Conservation (phyloP, 768 basidiomycete species). For the Astraeus odoratus region DNA sequence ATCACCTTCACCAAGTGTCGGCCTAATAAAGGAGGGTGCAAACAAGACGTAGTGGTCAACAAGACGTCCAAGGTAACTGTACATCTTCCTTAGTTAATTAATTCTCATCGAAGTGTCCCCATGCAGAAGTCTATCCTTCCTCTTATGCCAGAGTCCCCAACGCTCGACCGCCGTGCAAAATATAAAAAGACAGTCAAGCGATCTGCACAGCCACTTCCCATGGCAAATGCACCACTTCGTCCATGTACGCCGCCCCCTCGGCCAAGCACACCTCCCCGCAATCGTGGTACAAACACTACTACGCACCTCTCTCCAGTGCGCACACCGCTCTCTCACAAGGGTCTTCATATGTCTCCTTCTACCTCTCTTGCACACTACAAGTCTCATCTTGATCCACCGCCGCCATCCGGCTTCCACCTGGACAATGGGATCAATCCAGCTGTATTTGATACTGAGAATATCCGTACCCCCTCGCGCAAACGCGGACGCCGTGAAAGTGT, state of each 20-base stretch:
- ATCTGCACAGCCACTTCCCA: slow-evolving; percentile 22
- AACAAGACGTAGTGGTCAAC: slow-evolving; percentile 10
- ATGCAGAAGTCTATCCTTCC: slow-evolving; percentile 34
- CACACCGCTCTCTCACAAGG: slow-evolving; percentile 65
- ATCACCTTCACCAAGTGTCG: slow-evolving; percentile 5
- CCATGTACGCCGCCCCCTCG: slow-evolving; percentile 32
- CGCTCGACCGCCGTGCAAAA: slow-evolving; percentile 30
- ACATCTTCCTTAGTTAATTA: background rate
- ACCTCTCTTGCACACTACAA: slow-evolving; percentile 64
- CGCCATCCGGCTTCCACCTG: slow-evolving; percentile 24
- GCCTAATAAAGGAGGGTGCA: slow-evolving; percentile 12
- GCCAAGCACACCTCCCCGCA: slow-evolving; percentile 33
- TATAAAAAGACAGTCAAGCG: slow-evolving; percentile 14
- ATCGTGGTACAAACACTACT: slow-evolving; percentile 17
- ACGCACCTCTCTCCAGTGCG: slow-evolving; percentile 49
- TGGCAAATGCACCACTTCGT: slow-evolving; percentile 12
- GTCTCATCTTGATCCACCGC: slow-evolving; percentile 59
- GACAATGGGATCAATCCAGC: slow-evolving; percentile 31
- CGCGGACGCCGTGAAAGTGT: slow-evolving; percentile 26
- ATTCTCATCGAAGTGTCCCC: background rate
- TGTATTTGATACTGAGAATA: slow-evolving; percentile 29
- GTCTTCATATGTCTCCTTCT: slow-evolving; percentile 63
- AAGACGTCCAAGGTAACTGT: slow-evolving; percentile 22
- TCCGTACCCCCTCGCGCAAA: slow-evolving; percentile 41
- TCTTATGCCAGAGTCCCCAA: slow-evolving; percentile 43